These are phyloP conservation scores for Aspergillus panamensis DNA, from an alignment of 495 filamentous ascomycete genomes.

Conservation along the genomic window DNA sequence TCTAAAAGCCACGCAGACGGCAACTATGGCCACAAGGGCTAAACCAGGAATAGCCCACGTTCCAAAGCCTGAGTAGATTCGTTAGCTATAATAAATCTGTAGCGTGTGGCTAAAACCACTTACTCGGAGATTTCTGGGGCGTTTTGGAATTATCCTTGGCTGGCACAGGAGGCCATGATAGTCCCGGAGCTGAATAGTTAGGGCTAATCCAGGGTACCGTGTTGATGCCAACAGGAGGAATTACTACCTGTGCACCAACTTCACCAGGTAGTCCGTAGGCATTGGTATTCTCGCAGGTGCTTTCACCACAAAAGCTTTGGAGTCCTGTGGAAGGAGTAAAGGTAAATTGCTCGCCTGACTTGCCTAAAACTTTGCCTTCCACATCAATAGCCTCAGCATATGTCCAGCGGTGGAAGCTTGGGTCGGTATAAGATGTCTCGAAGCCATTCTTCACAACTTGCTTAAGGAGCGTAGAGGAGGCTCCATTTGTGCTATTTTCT, in stretches of 20 bases:
- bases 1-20: conserved; percentile 12
- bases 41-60: conserved; percentile 17
- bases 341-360: conserved; percentile 36
- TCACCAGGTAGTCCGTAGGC: conserved; percentile 39
- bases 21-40: conserved; percentile 11
- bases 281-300: conserved; percentile 31
- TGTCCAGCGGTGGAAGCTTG: conserved; percentile 34
- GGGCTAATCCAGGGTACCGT: conserved; percentile 44
- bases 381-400: conserved; percentile 37
- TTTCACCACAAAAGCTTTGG: conserved; percentile 34
- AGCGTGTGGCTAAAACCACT: background rate
- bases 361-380: conserved; percentile 34
- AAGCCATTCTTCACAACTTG: conserved; percentile 38
- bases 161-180: conserved; percentile 5
- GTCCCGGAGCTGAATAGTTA: conserved; percentile 23
- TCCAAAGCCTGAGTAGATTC: conserved; percentile 4
- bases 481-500: conserved; percentile 28
- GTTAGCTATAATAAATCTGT: background rate
- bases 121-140: conserved; percentile 7
- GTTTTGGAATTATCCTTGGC: conserved; percentile 1
- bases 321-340: conserved; percentile 42
- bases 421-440: conserved; percentile 36
- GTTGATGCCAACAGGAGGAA: conserved; percentile 36
- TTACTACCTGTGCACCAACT: conserved; percentile 25
- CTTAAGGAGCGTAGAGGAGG: conserved; percentile 31